Conservation (phyloP, 345 rosid genomes). For the Sisymbrium irio region DNA sequence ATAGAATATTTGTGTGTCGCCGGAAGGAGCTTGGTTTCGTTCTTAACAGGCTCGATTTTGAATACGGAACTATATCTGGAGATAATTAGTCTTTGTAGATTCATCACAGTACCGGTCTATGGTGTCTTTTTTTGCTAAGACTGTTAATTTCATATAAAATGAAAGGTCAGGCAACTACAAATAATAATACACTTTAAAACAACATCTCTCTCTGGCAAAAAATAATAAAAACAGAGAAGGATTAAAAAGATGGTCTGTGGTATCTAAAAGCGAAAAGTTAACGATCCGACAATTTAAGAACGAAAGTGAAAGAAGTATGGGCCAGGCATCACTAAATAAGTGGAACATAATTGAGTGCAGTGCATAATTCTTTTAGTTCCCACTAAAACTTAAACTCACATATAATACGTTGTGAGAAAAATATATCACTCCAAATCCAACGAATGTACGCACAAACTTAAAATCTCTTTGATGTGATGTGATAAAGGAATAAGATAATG, state of each 20-base stretch:
- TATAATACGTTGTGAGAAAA: background rate
- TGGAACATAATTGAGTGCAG: background rate
- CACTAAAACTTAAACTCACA: background rate
- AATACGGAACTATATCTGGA: background rate
- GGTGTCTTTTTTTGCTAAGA: too few species aligned
- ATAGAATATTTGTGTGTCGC: background rate
- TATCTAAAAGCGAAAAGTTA: too few species aligned
- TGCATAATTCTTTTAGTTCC: background rate
- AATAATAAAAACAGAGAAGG: too few species aligned
- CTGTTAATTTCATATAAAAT: too few species aligned
- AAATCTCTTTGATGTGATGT: background rate
- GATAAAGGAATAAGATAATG: background rate
- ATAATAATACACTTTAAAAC: too few species aligned
- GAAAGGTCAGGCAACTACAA: too few species aligned
- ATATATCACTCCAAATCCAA: background rate
- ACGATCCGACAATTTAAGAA: too few species aligned
- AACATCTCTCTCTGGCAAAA: too few species aligned
- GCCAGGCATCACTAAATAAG: background rate
- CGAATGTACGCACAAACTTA: background rate
- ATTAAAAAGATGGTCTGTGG: too few species aligned
- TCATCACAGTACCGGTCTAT: background rate
- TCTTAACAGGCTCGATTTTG: too few species aligned
- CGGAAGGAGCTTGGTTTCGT: background rate
- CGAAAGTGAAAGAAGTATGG: too few species aligned
- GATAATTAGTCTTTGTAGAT: background rate